A percentile compares a stretch with the other conserved stretches of the same genome.
Evolutionary conservation across 805 yeast species (phyloP).

Genomic region (Nakazawaea wickerhamii): DNA sequence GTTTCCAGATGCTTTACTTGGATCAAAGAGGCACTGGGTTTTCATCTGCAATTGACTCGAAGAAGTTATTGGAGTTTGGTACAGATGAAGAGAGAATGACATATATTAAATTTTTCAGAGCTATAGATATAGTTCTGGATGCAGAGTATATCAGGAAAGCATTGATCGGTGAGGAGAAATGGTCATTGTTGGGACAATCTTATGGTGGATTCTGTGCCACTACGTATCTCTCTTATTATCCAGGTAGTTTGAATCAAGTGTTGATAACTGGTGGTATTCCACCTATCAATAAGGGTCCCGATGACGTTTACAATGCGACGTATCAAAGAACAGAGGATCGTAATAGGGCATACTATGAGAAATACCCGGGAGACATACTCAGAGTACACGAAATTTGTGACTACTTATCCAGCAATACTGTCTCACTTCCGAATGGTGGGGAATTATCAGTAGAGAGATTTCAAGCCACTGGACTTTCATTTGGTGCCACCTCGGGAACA

Average conservation of each 20-base stretch:
- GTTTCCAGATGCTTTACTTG: conserved; percentile 38
- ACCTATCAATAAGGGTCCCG: conserved; percentile 39
- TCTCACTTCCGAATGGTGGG: conserved; percentile 47
- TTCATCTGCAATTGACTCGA: conserved; percentile 39
- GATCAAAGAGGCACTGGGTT: conserved; percentile 64
- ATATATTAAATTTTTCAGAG: conserved; percentile 42
- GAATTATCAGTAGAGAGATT: conserved; percentile 42
- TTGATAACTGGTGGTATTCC: conserved; percentile 57
- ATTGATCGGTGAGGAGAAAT: conserved; percentile 32
- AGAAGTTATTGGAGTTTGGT: conserved; percentile 17
- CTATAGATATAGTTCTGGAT: conserved; percentile 48
- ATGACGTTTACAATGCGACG: conserved; percentile 45
- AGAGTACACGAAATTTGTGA: conserved; percentile 32
- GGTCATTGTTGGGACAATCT: conserved; percentile 53
- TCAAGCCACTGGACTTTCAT: conserved; percentile 45
- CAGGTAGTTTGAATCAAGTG: conserved; percentile 36
- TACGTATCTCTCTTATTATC: conserved; percentile 42
- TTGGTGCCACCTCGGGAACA: conserved; percentile 49
- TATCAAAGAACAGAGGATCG: conserved; percentile 41
- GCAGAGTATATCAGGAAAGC: conserved; percentile 38
- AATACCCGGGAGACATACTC: conserved; percentile 41
- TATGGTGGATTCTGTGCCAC: conserved; percentile 50
- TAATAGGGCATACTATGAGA: conserved; percentile 40
- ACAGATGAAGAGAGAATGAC: conserved; percentile 28
- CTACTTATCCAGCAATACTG: conserved; percentile 27